These are phyloP conservation scores for Pseudogymnoascus sp. DNA, from an alignment of 2,329 filamentous ascomycete species.

Conservation along the genomic window DNA sequence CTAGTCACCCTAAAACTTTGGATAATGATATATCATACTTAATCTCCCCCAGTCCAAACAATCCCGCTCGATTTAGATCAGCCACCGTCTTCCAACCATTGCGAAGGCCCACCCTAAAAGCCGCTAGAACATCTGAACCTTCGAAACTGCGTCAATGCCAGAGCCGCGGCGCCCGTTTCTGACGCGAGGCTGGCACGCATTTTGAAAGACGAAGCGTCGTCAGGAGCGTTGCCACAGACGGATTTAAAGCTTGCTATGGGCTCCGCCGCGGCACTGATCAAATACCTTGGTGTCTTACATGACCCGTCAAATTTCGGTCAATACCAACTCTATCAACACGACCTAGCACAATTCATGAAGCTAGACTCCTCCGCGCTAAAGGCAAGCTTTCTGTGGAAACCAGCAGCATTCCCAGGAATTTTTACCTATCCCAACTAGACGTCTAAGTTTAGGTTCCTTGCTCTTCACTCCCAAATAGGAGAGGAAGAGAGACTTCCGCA, in stretches of 20 bases:
- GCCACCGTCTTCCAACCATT: neutral
- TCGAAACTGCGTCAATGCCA: neutral
- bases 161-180: neutral
- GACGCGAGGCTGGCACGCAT: constrained; percentile 60
- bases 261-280: constrained; percentile 85
- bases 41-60: constrained; percentile 1
- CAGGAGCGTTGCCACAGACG: constrained; percentile 73
- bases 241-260: constrained; percentile 96
- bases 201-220: constrained; percentile 76
- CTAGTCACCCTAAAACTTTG: neutral
- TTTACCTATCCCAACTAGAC: neutral
- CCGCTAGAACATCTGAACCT: neutral
- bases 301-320: constrained; percentile 95
- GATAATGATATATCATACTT: constrained; percentile 5
- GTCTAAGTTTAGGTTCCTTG: constrained; percentile 1
- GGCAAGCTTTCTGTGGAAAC: constrained; percentile 12
- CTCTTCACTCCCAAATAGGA: neutral
- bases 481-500: neutral
- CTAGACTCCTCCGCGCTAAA: constrained; percentile 89
- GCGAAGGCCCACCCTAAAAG: neutral
- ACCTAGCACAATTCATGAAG: constrained; percentile 96
- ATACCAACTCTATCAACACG: constrained; percentile 94
- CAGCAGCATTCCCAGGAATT: constrained; percentile 6
- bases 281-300: constrained; percentile 83
- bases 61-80: neutral